phyloP scores from a whole-genome alignment of 169 alveolate genomes.

The Eimeria necatrix region DNA sequence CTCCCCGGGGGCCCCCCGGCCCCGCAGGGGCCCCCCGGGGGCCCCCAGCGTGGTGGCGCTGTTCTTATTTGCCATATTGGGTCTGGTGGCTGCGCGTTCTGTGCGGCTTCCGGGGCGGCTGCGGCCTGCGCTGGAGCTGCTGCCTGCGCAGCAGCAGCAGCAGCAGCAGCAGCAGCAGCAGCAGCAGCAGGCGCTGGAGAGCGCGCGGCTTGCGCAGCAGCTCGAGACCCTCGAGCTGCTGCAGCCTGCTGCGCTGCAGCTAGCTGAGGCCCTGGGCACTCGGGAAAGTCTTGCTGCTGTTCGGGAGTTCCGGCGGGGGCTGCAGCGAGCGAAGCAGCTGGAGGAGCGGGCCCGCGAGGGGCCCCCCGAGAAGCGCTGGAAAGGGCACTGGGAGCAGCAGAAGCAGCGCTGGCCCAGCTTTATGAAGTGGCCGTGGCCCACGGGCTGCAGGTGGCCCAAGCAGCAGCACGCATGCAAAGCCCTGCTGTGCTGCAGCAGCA shows the following conservation, averaged over 20 bases:
- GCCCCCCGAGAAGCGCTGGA: background rate
- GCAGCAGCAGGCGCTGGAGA: background rate
- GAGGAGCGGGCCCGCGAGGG: background rate
- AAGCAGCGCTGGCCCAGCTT: background rate
- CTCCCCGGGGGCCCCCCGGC: too few species aligned
- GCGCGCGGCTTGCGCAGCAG: background rate
- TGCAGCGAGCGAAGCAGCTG: background rate
- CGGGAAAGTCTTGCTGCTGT: background rate
- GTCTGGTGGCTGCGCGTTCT: background rate
- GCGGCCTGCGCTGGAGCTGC: background rate
- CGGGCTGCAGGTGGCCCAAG: background rate
- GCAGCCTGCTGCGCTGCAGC: conserved; percentile 1
- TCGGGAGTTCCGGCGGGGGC: background rate
- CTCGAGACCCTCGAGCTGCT: background rate
- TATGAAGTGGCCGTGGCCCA: background rate
- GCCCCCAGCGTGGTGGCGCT: too few species aligned
- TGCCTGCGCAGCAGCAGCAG: background rate
- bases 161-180: background rate
- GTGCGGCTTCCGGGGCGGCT: background rate
- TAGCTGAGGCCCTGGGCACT: background rate
- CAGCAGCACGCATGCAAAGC: background rate
- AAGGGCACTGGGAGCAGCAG: background rate
- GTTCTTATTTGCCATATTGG: background rate
- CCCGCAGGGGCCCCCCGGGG: too few species aligned
- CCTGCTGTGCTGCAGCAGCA: background rate